phyloP scores from a whole-genome alignment of 2,329 filamentous ascomycete genomes.

The Cladosporium austrohemisphaericum region DNA sequence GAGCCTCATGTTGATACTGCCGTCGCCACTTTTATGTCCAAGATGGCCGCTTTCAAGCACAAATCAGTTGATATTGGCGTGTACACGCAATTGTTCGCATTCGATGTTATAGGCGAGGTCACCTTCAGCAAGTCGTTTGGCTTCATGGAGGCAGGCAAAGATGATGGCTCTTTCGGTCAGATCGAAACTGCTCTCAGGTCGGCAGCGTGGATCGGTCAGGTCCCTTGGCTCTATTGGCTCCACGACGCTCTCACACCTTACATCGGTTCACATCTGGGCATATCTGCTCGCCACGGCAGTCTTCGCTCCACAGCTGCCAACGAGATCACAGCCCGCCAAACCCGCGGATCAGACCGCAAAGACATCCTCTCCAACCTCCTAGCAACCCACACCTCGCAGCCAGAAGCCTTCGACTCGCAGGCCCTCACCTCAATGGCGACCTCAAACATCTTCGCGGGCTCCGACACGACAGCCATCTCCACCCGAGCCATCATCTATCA shows the following conservation, averaged over 20 bases:
- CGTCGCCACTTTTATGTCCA: conserved; percentile 33
- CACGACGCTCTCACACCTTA: conserved; percentile 30
- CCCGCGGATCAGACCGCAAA: conserved; percentile 32
- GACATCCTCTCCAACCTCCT: conserved; percentile 54
- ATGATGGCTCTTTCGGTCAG: conserved; percentile 17
- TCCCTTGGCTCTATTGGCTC: conserved; percentile 25
- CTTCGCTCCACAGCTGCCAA: conserved; percentile 28
- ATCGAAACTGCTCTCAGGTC: conserved; percentile 24
- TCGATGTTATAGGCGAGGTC: conserved; percentile 55
- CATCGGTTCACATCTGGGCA: conserved; percentile 25
- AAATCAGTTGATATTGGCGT: conserved; percentile 45
- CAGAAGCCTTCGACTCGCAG: conserved; percentile 38
- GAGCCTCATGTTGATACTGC: conserved; percentile 40
- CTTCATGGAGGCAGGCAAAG: conserved; percentile 42
- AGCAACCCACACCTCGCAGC: conserved; percentile 37
- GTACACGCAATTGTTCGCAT: conserved; percentile 52
- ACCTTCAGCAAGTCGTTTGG: conserved; percentile 53
- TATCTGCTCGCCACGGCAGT: conserved; percentile 27
- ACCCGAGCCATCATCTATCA: conserved; percentile 37
- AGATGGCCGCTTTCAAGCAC: conserved; percentile 34
- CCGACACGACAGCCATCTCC: conserved; percentile 43
- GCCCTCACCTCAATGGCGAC: conserved; percentile 40
- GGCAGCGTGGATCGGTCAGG: conserved; percentile 22
- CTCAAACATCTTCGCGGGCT: conserved; percentile 36
- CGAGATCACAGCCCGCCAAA: conserved; percentile 30